phyloP scores from a whole-genome alignment of 2,329 filamentous ascomycete genomes.

The Ambrosiella beaveri region DNA sequence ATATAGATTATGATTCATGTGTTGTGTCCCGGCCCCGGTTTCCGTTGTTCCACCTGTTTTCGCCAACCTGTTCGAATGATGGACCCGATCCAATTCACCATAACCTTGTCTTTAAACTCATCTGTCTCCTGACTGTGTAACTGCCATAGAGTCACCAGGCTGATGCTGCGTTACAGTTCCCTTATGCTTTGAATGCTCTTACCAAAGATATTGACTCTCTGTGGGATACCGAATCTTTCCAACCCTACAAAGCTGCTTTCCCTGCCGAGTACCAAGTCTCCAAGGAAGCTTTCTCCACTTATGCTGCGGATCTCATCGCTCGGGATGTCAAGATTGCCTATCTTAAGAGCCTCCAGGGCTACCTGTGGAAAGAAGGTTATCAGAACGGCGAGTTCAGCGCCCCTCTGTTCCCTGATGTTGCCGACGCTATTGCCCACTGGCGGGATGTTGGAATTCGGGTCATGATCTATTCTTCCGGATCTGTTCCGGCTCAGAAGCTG shows the following conservation, averaged over 20 bases:
- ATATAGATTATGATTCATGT: background rate
- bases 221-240: slow-evolving; percentile 50
- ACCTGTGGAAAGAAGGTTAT: slow-evolving; percentile 64
- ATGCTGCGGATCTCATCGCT: slow-evolving; percentile 53
- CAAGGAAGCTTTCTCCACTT: slow-evolving; percentile 41
- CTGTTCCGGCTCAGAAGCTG: slow-evolving; percentile 63
- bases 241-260: slow-evolving; percentile 52
- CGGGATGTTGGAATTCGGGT: slow-evolving; percentile 36
- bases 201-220: slow-evolving; percentile 44
- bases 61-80: background rate
- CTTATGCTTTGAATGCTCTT: slow-evolving; percentile 54
- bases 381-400: slow-evolving; percentile 50
- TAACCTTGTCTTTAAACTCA: too few relatives aligned
- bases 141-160: background rate
- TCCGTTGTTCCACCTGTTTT: too few relatives aligned
- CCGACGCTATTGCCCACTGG: slow-evolving; percentile 45
- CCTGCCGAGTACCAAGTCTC: slow-evolving; percentile 44
- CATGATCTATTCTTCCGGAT: slow-evolving; percentile 70
- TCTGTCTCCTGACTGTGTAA: too few relatives aligned
- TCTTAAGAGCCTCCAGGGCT: slow-evolving; percentile 63
- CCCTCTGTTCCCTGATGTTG: slow-evolving; percentile 58
- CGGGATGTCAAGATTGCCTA: slow-evolving; percentile 61
- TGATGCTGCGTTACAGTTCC: slow-evolving; percentile 40
- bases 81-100: background rate
- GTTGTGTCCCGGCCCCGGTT: background rate